Percentiles rank a stretch among this genome's conserved stretches.
Evolutionary conservation across 179 eudicot species (phyloP).

Genomic region (Dionaea muscipula): DNA sequence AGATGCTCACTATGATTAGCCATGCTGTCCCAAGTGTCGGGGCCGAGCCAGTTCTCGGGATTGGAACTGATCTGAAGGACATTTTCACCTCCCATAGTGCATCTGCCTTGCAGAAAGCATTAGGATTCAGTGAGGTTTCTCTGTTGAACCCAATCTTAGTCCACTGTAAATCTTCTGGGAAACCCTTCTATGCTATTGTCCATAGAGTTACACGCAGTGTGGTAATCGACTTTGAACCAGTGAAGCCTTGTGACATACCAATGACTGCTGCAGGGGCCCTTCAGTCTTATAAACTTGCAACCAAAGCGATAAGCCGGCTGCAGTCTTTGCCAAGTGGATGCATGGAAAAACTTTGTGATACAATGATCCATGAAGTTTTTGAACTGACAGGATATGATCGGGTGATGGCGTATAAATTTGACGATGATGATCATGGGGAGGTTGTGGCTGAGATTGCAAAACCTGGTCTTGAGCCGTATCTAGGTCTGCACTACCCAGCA

Average conservation of each 20-base stretch:
- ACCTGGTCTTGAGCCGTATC: slow-evolving; percentile 78
- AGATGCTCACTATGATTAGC: slow-evolving; percentile 81
- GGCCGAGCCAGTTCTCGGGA: slow-evolving; percentile 57
- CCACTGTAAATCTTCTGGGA: slow-evolving; percentile 88
- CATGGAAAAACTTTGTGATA: slow-evolving; percentile 59
- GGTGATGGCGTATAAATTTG: slow-evolving; percentile 88
- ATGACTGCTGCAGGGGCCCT: slow-evolving; percentile 96
- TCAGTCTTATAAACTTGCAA: slow-evolving; percentile 93
- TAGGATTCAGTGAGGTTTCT: slow-evolving; percentile 77
- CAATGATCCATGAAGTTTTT: slow-evolving; percentile 90
- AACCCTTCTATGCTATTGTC: slow-evolving; percentile 82
- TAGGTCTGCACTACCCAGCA: slow-evolving; percentile 97
- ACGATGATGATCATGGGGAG: slow-evolving; percentile 97
- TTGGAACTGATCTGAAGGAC: slow-evolving; percentile 71
- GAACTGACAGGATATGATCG: slow-evolving; percentile 90
- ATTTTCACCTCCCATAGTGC: slow-evolving; percentile 79
- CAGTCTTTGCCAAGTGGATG: slow-evolving; percentile 84
- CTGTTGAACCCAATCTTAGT: slow-evolving; percentile 80
- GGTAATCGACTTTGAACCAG: slow-evolving; percentile 88
- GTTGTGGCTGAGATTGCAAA: slow-evolving; percentile 67
- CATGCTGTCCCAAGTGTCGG: slow-evolving; percentile 92
- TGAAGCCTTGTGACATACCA: slow-evolving; percentile 83
- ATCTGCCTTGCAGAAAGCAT: slow-evolving; percentile 66
- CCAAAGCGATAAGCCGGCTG: slow-evolving; percentile 71
- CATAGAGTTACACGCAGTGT: slow-evolving; percentile 84